Base-by-base conservation (phyloP, 202 grass and related monocot species). In the Tripidium arundinaceum region DNA sequence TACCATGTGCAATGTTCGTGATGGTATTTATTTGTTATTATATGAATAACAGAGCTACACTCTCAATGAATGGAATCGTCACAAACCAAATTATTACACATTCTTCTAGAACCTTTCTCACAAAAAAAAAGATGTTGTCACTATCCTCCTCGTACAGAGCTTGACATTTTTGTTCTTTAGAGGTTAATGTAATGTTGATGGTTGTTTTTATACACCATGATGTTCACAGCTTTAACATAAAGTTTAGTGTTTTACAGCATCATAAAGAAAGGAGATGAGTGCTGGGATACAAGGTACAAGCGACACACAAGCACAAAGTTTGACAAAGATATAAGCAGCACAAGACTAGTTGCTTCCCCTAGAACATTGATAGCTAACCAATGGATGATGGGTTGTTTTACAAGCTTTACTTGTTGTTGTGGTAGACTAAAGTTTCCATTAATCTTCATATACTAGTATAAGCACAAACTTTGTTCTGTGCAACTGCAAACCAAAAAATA, bases 1-100 rank as follows among this genome's bases (percentile, higher is more conserved):
- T 81, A 67, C 1, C 11, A 42, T 74, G 27, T 43, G 21, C 2
- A 27, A 33, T 65, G 36, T 47, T 80, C 8, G 12, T 76, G 11
- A 69, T 37, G 3, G 6, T 37, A 11, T 78, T 69, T 13, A 25
- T 81, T 0, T 63, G 19, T 77, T 27, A 2, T 38, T 38, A 12
- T 25, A 19, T 77, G 59, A 65, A 82, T 65, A 84, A 61, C 62
- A 99, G 96, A 74, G 80, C 91, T 79, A 89, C 90, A 76, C 79
- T 95, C 12, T 93, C 92, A 5, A 75, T 87, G 43, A 91, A 93
- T 1, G 96, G 92, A 70, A 75, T 76, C 0, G 68, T 93, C 65
- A 28, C 78, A 54, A 90, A 88, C 31, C 77, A 88, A 66, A 75
- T 96, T 18, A 40, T 4, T 39, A 68, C 47, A 79, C 5, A 67